These are phyloP conservation scores for Diaporthe sp. DNA, from an alignment of 2,329 filamentous ascomycete species.

Conservation along the genomic window DNA sequence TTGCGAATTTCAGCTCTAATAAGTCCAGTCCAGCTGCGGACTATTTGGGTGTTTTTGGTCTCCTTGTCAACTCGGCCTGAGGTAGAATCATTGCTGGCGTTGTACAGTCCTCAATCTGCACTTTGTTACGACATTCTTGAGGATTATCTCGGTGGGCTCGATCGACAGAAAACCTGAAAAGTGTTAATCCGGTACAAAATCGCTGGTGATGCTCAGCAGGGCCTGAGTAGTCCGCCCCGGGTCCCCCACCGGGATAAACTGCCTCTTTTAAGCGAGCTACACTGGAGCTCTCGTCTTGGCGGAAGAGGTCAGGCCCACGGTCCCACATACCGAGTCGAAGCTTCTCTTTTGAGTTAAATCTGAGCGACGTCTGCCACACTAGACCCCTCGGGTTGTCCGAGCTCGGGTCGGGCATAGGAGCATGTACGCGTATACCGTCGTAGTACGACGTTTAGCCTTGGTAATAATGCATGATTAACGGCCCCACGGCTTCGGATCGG, in stretches of 20 bases:
- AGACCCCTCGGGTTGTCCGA: not conserved
- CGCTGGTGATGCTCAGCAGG: not conserved
- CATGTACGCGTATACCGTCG: conserved; percentile 17
- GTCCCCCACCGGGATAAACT: conserved; percentile 25
- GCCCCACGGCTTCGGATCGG: conserved; percentile 4
- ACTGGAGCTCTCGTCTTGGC: not conserved
- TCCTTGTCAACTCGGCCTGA: not conserved
- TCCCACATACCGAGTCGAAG: conserved; percentile 12
- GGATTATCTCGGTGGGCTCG: not conserved
- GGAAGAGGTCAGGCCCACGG: not conserved
- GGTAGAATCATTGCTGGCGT: not conserved
- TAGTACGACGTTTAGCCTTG: not conserved
- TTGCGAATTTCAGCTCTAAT: not conserved
- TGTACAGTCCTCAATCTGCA: not conserved
- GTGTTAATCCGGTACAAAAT: conserved; percentile 1
- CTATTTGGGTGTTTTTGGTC: not conserved
- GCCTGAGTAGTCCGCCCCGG: not conserved
- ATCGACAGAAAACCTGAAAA: not conserved
- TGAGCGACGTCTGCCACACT: conserved; percentile 1
- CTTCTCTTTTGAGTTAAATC: conserved; percentile 11
- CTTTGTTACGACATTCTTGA: not conserved
- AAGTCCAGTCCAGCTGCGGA: not conserved
- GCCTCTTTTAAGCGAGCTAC: not conserved
- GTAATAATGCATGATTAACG: conserved; percentile 9
- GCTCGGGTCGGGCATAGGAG: not conserved